Percentiles rank a stretch among this genome's conserved stretches.
Conservation (phyloP, 345 rosid genomes). For the Ceriops tagal region DNA sequence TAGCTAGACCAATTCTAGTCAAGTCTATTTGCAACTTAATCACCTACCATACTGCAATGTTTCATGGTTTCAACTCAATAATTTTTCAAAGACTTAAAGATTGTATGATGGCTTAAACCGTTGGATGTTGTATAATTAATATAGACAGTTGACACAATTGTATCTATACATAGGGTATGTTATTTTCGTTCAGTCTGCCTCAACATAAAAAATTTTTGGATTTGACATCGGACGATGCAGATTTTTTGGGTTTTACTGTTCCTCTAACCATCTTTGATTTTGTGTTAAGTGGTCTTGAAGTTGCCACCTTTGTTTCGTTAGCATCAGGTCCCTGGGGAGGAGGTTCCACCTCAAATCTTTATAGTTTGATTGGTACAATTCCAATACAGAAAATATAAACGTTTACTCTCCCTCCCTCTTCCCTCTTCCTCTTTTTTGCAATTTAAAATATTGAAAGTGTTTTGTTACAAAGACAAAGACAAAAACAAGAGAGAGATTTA, state of each 20-base stretch:
- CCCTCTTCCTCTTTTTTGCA: background rate
- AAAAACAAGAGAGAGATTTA: background rate
- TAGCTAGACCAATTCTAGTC: too few relatives aligned
- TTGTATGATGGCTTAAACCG: too few relatives aligned
- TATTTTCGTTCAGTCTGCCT: background rate
- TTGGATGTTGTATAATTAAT: too few relatives aligned
- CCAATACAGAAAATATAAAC: background rate
- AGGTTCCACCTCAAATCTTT: slow-evolving; percentile 12
- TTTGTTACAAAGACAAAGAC: too few relatives aligned
- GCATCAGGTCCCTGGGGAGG: slow-evolving; percentile 7
- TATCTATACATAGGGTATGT: background rate
- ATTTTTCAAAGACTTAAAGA: too few relatives aligned
- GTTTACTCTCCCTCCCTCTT: background rate
- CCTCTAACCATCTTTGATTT: background rate
- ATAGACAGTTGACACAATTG: too few relatives aligned
- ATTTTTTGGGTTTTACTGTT: background rate
- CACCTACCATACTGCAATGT: too few relatives aligned
- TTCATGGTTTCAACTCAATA: too few relatives aligned
- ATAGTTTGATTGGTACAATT: slow-evolving; percentile 10
- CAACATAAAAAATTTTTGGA: background rate
- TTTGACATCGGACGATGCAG: background rate
- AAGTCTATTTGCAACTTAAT: too few relatives aligned
- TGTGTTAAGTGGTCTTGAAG: slow-evolving; percentile 2
- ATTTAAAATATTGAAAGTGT: too few relatives aligned
- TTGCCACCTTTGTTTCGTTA: slow-evolving; percentile 9